Percentiles rank a stretch among this genome's conserved stretches.
phyloP scores from a whole-genome alignment of 495 filamentous ascomycete genomes.

The Parathielavia appendiculata region DNA sequence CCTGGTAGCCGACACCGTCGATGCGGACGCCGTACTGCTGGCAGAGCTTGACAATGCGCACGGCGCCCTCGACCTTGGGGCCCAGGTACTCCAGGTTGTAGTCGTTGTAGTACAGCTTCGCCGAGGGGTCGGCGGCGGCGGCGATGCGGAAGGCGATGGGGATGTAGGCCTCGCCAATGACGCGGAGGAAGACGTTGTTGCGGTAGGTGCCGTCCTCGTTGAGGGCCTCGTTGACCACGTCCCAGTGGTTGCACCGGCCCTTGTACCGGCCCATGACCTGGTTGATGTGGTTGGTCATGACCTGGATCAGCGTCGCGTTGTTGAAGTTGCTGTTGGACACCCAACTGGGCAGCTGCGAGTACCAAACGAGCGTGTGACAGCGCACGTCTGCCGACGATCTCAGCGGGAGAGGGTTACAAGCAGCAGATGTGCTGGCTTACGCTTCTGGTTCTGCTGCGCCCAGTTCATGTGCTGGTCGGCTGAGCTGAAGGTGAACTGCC shows the following conservation, averaged over 20 bases:
- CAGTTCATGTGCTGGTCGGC: slow-evolving; percentile 47
- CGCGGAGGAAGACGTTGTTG: slow-evolving; percentile 49
- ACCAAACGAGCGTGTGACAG: slow-evolving; percentile 59
- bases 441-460: slow-evolving; percentile 42
- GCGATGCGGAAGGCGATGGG: slow-evolving; percentile 51
- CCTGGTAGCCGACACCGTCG: slow-evolving; percentile 61
- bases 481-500: slow-evolving; percentile 48
- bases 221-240: slow-evolving; percentile 63
- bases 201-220: slow-evolving; percentile 62
- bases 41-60: slow-evolving; percentile 52
- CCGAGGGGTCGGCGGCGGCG: slow-evolving; percentile 48
- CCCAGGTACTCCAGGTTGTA: slow-evolving; percentile 49
- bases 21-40: slow-evolving; percentile 50
- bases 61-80: slow-evolving; percentile 34
- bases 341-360: slow-evolving; percentile 54
- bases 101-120: slow-evolving; percentile 63
- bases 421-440: too few relatives aligned
- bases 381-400: too few relatives aligned
- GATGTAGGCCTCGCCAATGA: slow-evolving; percentile 54
- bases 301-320: slow-evolving; percentile 44
- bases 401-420: too few relatives aligned
- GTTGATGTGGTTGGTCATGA: slow-evolving; percentile 51
- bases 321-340: slow-evolving; percentile 50
- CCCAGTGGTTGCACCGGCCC: slow-evolving; percentile 50
- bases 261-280: slow-evolving; percentile 50